Evolutionary conservation across 2,329 filamentous ascomycete species (phyloP).

Genomic region (Whalleya microplaca): DNA sequence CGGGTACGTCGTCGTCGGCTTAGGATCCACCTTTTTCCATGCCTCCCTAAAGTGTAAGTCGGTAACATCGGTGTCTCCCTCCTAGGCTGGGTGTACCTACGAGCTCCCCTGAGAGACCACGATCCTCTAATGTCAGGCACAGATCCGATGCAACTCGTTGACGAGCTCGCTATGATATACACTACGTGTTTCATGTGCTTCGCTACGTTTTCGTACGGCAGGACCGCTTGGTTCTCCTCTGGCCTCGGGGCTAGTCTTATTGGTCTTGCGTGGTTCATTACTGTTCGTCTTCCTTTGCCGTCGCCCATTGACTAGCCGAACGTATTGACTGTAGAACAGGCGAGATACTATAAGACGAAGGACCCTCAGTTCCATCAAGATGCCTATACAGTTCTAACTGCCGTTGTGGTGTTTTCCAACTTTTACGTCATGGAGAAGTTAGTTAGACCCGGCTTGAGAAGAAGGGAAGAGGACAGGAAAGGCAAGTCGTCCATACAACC

Average conservation of each 20-base stretch:
- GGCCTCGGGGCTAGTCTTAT: constrained; percentile 61
- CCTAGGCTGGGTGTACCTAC: not conserved
- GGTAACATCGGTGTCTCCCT: constrained; percentile 2
- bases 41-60: constrained; percentile 58
- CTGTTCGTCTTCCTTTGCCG: constrained; percentile 52
- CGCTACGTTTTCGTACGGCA: constrained; percentile 75
- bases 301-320: not conserved
- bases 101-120: constrained; percentile 2
- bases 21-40: constrained; percentile 62
- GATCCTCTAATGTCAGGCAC: constrained; percentile 10
- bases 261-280: constrained; percentile 68
- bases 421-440: constrained; percentile 72
- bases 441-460: constrained; percentile 50
- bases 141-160: constrained; percentile 65
- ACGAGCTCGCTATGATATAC: constrained; percentile 65
- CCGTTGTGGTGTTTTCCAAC: constrained; percentile 69
- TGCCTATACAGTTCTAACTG: constrained; percentile 74
- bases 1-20: constrained; percentile 57
- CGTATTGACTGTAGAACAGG: constrained; percentile 35
- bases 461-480: constrained; percentile 44
- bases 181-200: constrained; percentile 60
- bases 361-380: constrained; percentile 84
- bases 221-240: constrained; percentile 52
- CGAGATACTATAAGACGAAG: constrained; percentile 76
- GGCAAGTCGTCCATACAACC: constrained; percentile 41